Evolutionary conservation across 1,139 yeast species (phyloP), one percentile per base, ranked within the genome.

Genomic region (Protomyces macrosporus): DNA sequence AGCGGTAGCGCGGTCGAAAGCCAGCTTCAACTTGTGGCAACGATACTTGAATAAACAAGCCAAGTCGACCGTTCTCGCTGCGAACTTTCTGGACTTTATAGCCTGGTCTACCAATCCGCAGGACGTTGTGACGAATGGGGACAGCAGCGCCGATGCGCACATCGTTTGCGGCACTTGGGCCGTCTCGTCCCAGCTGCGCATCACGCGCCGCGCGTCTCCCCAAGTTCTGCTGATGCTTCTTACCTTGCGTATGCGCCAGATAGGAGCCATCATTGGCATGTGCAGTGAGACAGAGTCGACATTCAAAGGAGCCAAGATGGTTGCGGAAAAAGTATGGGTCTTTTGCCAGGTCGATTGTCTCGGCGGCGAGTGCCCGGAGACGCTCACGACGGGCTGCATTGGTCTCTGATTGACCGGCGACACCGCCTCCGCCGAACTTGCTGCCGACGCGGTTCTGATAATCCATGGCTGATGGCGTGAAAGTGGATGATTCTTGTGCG

Each of bases 181-280:
- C 48, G 14, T 42, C 48, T 6, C 48, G 23, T 3, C 32, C 16
- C 48, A 42, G 9, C 4, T 42, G 48, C 53, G 69, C 68, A 4
- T 74, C 77, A 55, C 69, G 65, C 1, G 77, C 77, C 30, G 76
- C 75, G 30, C 96, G 76, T 65, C 83, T 79, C 68, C 85, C 86
- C 53, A 89, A 76, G 68, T 85, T 86, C 69, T 84, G 73, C 71
- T 83, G 87, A 73, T 90, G 97, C 72, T 86, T 86, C 66, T 82
- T 79, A 2, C 96, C 96, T 56, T 89, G 87, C 3, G 90, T 80
- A 71, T 90, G 97, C 1, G 90, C 81, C 16, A 89, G 77, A 71
- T 88, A 90, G 6, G 90, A 85, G n/a, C 88, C 82, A 67, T 87
- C 91, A 39, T 84, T 82, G 35, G 81, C 78, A 74, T 89, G 96